Evolutionary conservation across 352 stramenopile genomes (phyloP), one percentile per base, ranked within the genome.

Genomic region (Phytophthora gonapodyides): DNA sequence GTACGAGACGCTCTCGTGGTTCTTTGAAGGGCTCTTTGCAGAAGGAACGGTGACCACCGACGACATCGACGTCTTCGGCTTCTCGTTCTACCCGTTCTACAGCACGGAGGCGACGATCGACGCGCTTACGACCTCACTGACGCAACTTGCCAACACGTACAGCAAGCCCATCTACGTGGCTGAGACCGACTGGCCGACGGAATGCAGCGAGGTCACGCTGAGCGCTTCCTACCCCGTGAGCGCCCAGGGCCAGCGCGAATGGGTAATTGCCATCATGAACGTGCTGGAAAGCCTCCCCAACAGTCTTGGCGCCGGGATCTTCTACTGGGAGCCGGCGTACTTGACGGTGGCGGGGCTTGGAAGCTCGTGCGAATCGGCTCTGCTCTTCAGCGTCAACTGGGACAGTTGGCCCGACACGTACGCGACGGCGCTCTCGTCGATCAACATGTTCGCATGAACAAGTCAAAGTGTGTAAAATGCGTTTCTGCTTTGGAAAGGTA

Each of bases 81-180:
- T 77, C 35, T 75, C 65, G 16, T 77, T 72, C 53, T 77, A 74
- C 44, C 69, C 65, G 42, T 74, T 53, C 55, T 76, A 76, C 55
- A 54, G 34, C 51, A 66, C 64, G 42, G 42, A 55, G 10, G 64
- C 69, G 4, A 76, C 64, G 15, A 71, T 76, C n/a, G 57, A 62
- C 15, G 59, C 64, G 3, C 65, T 76, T 11, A 71, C 50, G 17
- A 59, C 64, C 3, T 73, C 69, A 15, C 60, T 76, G 11, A 66
- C 55, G 46, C 40, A 56, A 36, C 16, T 76, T 3, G 69, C 69
- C 2, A 68, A 49, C 31, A 64, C 43, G 15, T 77, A 75, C 43
- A 63, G 21, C 17, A 73, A 73, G 27, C 64, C 64, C 1, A 60
- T 73, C 17, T 73, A 76, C 59, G 37, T 73, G 2, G 64, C 68